Conservation (phyloP, 2,329 filamentous ascomycete species). For the Microcyclosporella mali region DNA sequence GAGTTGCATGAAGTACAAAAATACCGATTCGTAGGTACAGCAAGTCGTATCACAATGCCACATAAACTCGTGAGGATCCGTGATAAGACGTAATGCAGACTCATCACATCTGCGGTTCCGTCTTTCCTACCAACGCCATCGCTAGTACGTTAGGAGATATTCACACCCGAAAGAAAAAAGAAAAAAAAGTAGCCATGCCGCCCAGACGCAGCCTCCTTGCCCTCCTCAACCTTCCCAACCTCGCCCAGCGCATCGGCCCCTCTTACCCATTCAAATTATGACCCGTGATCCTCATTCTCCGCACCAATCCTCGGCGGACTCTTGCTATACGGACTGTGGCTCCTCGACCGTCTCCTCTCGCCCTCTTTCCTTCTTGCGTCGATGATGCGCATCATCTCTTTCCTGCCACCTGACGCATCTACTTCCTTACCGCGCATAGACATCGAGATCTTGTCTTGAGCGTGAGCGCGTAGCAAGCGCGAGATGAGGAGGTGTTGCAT, state of each 20-base stretch:
- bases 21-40: no score
- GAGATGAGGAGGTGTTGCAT: constrained; percentile 93
- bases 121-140: constrained; percentile 1
- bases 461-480: constrained; percentile 70
- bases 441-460: constrained; percentile 86
- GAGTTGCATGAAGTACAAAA: no score
- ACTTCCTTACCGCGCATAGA: constrained; percentile 80
- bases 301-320: constrained; percentile 24
- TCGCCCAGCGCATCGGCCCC: no score
- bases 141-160: background rate
- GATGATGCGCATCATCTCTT: constrained; percentile 87
- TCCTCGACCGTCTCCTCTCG: constrained; percentile 66
- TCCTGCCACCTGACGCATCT: constrained; percentile 71
- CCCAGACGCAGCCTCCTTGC: background rate
- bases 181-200: background rate
- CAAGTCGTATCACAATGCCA: no score
- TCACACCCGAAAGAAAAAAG: background rate
- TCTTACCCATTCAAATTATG: no score
- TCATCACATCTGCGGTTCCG: no score
- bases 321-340: constrained; percentile 17
- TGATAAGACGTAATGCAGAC: no score
- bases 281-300: constrained; percentile 18
- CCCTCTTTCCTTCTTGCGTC: constrained; percentile 82
- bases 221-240: background rate
- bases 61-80: no score